phyloP scores from a whole-genome alignment of 2,329 filamentous ascomycete species.

The Davidsoniella eucalypti region DNA sequence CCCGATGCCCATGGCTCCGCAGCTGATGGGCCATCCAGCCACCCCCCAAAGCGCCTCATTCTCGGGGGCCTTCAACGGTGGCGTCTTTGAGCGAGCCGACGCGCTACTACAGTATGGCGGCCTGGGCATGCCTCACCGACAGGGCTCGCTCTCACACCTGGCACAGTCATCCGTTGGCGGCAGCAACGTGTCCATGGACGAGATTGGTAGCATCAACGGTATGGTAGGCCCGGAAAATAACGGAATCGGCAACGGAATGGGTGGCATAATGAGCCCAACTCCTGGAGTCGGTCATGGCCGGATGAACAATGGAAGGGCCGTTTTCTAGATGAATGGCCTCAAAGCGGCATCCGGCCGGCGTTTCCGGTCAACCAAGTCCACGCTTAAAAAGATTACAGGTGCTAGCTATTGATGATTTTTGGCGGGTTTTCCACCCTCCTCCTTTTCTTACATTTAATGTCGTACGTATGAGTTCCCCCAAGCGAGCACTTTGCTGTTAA shows the following conservation, averaged over 20 bases:
- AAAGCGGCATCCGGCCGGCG: no score
- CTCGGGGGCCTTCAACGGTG: slow-evolving; percentile 35
- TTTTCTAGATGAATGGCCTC: slow-evolving; percentile 18
- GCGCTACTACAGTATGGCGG: slow-evolving; percentile 38
- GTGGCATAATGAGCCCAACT: slow-evolving; percentile 9
- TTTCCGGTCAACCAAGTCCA: no score
- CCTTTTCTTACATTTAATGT: no score
- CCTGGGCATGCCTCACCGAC: slow-evolving; percentile 35
- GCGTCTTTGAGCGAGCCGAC: slow-evolving; percentile 45
- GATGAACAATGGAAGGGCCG: slow-evolving; percentile 24
- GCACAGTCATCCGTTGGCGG: slow-evolving; percentile 11
- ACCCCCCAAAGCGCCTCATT: slow-evolving; percentile 45
- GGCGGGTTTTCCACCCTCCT: neutral
- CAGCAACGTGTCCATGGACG: slow-evolving; percentile 10
- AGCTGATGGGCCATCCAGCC: slow-evolving; percentile 57
- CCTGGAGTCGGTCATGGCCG: slow-evolving; percentile 17
- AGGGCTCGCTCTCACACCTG: slow-evolving; percentile 20
- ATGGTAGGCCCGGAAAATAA: slow-evolving; percentile 3
- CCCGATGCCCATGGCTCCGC: slow-evolving; percentile 1
- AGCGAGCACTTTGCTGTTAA: no score
- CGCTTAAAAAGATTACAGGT: no score
- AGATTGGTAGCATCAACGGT: slow-evolving; percentile 6
- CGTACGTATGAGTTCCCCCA: no score
- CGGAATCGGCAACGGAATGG: slow-evolving; percentile 1
- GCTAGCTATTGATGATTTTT: no score